phyloP scores from a whole-genome alignment of 2,329 filamentous ascomycete genomes.

The Fusarium concolor region DNA sequence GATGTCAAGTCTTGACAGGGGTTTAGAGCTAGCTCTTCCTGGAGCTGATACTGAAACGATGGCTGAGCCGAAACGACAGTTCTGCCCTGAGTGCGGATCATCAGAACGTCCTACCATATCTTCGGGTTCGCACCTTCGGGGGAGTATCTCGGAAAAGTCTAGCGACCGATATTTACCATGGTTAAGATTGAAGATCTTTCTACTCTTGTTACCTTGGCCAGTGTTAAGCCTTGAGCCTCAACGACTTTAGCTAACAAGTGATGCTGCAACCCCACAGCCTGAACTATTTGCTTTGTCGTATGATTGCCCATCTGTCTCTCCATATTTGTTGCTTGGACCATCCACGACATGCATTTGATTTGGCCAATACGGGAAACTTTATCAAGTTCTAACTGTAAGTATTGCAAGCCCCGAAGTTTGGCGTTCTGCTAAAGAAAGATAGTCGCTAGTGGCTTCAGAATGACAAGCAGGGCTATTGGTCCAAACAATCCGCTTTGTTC shows the following conservation, averaged over 20 bases:
- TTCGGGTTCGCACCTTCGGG: conserved; percentile 35
- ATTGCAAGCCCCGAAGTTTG: conserved; percentile 15
- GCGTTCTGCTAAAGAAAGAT: conserved; percentile 2
- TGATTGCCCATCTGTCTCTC: conserved; percentile 17
- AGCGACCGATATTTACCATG: conserved; percentile 8
- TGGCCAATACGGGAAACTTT: neutral
- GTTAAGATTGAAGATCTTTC: conserved; percentile 20
- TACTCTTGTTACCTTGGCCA: conserved; percentile 1
- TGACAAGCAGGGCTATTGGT: neutral
- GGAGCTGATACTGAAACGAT: conserved; percentile 45
- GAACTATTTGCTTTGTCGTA: conserved; percentile 16
- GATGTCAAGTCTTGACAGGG: conserved; percentile 20
- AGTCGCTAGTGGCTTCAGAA: conserved; percentile 1
- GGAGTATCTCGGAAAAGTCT: conserved; percentile 23
- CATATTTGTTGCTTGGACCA: conserved; percentile 7
- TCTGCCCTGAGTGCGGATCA: conserved; percentile 15
- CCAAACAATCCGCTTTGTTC: conserved; percentile 2
- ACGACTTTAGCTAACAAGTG: no score
- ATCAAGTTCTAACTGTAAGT: conserved; percentile 10
- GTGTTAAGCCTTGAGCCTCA: neutral
- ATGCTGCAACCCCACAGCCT: conserved; percentile 2
- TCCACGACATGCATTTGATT: conserved; percentile 3
- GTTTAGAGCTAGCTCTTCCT: conserved; percentile 19
- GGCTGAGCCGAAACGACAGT: conserved; percentile 26
- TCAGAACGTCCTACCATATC: conserved; percentile 28